phyloP scores from a whole-genome alignment of 352 stramenopile species.

The Plasmopara viticola region DNA sequence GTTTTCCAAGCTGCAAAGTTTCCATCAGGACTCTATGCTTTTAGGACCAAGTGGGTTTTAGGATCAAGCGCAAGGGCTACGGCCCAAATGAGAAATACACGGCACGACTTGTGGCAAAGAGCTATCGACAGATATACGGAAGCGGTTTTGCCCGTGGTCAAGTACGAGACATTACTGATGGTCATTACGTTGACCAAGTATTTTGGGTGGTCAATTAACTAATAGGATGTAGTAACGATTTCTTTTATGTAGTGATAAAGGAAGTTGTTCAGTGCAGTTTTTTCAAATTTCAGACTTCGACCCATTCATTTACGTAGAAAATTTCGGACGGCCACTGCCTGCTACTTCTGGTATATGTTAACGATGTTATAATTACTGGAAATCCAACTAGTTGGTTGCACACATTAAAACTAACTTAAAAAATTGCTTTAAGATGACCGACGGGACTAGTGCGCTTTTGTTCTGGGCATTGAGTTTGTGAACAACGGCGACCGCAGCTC shows the following conservation, averaged over 20 bases:
- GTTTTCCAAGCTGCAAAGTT: not conserved
- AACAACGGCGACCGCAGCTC: not conserved
- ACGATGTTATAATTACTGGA: not conserved
- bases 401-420: not conserved
- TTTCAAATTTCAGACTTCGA: slow-evolving; percentile 1
- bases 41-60: not conserved
- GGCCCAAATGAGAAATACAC: not conserved
- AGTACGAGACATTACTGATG: too few species aligned
- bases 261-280: slow-evolving; percentile 4
- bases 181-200: too few species aligned
- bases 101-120: too few species aligned
- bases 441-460: not conserved
- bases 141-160: too few species aligned
- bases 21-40: not conserved
- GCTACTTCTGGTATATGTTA: not conserved
- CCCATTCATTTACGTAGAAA: not conserved
- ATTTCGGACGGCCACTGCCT: not conserved
- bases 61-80: not conserved
- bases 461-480: not conserved
- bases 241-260: slow-evolving; percentile 10
- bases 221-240: too few species aligned
- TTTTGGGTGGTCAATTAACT: too few species aligned
- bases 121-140: too few species aligned
- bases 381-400: not conserved
- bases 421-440: not conserved